Evolutionary conservation across 768 basidiomycete genomes (phyloP).

Genomic region (Tephrocybe sp.): DNA sequence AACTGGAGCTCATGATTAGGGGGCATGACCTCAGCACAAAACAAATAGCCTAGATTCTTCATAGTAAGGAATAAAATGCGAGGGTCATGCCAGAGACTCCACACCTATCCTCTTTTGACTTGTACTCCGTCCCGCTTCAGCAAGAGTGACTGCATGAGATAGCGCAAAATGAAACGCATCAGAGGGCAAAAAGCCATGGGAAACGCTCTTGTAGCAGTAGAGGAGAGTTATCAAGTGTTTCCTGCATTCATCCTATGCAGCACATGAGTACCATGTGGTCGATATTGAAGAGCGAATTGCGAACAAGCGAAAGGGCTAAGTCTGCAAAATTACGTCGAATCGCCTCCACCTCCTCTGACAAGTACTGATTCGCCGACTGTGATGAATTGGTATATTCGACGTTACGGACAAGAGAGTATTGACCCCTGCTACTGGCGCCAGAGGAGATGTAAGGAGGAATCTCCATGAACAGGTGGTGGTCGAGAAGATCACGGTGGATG

Average conservation of each 20-base stretch:
- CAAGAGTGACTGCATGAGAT: slow-evolving; percentile 73
- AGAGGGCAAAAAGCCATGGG: slow-evolving; percentile 38
- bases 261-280: slow-evolving; percentile 16
- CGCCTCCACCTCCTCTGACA: slow-evolving; percentile 57
- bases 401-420: slow-evolving; percentile 74
- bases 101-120: slow-evolving; percentile 70
- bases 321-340: slow-evolving; percentile 54
- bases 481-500: neutral
- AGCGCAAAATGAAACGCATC: slow-evolving; percentile 71
- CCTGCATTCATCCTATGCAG: slow-evolving; percentile 56
- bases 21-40: slow-evolving; percentile 75
- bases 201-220: slow-evolving; percentile 60
- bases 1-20: slow-evolving; percentile 67
- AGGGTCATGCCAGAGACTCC: slow-evolving; percentile 6
- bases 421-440: slow-evolving; percentile 71
- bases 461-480: slow-evolving; percentile 54
- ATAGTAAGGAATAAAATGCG: neutral
- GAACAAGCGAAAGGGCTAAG: slow-evolving; percentile 52
- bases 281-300: slow-evolving; percentile 26
- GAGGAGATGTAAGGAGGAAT: slow-evolving; percentile 78
- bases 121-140: slow-evolving; percentile 62
- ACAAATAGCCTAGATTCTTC: slow-evolving; percentile 65
- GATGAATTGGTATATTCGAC: slow-evolving; percentile 62
- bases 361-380: slow-evolving; percentile 59
- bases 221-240: slow-evolving; percentile 69